These are phyloP conservation scores for Cladosporium phlei DNA, from an alignment of 2,329 filamentous ascomycete species.

Conservation along the genomic window DNA sequence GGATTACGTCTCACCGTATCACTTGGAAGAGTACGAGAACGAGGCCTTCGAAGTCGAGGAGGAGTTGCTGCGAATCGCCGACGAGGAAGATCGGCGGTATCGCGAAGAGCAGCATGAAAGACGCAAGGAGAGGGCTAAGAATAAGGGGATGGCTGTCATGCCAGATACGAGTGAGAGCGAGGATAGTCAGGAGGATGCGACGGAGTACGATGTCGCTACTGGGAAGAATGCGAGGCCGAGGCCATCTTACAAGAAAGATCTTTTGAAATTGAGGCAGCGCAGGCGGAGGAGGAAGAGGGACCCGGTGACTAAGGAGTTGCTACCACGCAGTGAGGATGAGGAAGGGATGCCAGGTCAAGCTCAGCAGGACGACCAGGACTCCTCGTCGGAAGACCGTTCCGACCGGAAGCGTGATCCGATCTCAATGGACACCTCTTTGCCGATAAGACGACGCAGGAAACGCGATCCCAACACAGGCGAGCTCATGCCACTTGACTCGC, in stretches of 20 bases:
- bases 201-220: slow-evolving; percentile 2
- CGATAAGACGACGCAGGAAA: slow-evolving; percentile 24
- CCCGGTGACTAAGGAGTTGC: slow-evolving; percentile 25
- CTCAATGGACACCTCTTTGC: neutral
- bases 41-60: slow-evolving; percentile 27
- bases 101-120: slow-evolving; percentile 12
- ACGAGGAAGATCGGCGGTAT: slow-evolving; percentile 20
- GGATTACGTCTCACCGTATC: slow-evolving; percentile 31
- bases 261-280: slow-evolving; percentile 9
- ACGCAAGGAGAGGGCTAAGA: slow-evolving; percentile 17
- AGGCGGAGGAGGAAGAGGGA: slow-evolving; percentile 27
- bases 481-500: slow-evolving; percentile 15
- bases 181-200: slow-evolving; percentile 10
- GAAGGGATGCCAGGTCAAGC: neutral
- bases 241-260: slow-evolving; percentile 31
- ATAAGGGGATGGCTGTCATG: slow-evolving; percentile 19
- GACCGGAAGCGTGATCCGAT: neutral
- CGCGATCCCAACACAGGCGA: slow-evolving; percentile 28
- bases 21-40: slow-evolving; percentile 33
- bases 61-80: slow-evolving; percentile 20
- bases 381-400: neutral
- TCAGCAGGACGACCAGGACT: neutral
- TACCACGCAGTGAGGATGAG: slow-evolving; percentile 25
- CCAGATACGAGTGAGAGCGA: slow-evolving; percentile 12
- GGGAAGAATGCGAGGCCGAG: slow-evolving; percentile 26